These are phyloP conservation scores for Malassezia yamatoensis DNA, from an alignment of 1,284 basidiomycete genomes.

Conservation along the genomic window DNA sequence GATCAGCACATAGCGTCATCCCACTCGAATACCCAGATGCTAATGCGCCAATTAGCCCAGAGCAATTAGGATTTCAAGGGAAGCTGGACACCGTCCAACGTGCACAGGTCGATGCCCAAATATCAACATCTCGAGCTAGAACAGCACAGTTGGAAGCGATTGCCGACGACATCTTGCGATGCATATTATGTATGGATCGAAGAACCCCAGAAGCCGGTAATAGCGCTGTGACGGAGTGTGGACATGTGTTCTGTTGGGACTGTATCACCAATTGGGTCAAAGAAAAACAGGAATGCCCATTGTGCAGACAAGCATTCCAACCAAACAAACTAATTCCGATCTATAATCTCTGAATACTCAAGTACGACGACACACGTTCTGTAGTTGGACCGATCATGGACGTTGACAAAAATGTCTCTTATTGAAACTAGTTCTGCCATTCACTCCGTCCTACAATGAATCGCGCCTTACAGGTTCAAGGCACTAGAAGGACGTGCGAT, in stretches of 20 bases:
- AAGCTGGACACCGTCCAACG: neutral
- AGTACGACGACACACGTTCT: no score
- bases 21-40: constrained; percentile 20
- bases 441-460: no score
- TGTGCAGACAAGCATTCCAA: constrained; percentile 37
- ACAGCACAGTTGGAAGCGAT: constrained; percentile 20
- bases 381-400: no score
- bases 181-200: constrained; percentile 46
- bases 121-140: constrained; percentile 9
- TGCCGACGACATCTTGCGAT: constrained; percentile 26
- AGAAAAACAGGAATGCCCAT: constrained; percentile 58
- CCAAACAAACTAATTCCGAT: constrained; percentile 34
- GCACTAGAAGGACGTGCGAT: no score
- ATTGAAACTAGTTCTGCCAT: no score
- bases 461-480: no score
- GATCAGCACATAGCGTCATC: neutral
- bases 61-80: constrained; percentile 5
- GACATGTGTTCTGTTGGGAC: constrained; percentile 85
- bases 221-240: constrained; percentile 81
- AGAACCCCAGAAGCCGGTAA: constrained; percentile 29
- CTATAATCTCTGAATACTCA: constrained; percentile 15
- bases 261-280: constrained; percentile 77
- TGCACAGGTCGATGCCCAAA: constrained; percentile 8
- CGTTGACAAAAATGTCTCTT: no score
- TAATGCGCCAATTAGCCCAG: constrained; percentile 8